phyloP scores from a whole-genome alignment of 2,329 filamentous ascomycete species.

The Conoideocrella luteorostrata region DNA sequence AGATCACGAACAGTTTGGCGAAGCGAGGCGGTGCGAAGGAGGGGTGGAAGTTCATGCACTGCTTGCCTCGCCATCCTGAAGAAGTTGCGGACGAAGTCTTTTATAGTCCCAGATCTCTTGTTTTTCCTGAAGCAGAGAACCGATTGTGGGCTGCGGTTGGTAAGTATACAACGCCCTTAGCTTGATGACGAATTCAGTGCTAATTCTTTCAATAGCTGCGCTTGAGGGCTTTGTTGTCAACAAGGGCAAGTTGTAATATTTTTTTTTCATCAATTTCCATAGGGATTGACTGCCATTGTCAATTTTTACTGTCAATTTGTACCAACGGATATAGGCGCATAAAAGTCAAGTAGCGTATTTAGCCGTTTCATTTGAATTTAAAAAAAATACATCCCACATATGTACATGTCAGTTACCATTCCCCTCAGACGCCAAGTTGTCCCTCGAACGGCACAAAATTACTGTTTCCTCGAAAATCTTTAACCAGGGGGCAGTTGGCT shows the following conservation, averaged over 20 bases:
- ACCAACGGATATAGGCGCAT: conserved; percentile 2
- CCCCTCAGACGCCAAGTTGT: conserved; percentile 13
- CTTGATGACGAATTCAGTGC: not conserved
- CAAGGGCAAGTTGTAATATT: conserved; percentile 62
- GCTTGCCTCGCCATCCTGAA: conserved; percentile 82
- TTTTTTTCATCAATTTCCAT: not conserved
- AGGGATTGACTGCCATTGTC: not conserved
- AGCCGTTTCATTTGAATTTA: conserved; percentile 10
- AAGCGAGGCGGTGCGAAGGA: conserved; percentile 78
- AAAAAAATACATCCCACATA: conserved; percentile 7
- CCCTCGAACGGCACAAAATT: not conserved
- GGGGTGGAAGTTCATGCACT: conserved; percentile 98
- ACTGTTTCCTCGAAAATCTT: conserved; percentile 13
- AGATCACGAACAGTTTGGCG: conserved; percentile 82
- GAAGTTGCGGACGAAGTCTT: conserved; percentile 95
- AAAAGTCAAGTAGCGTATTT: conserved; percentile 9
- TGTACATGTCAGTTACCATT: conserved; percentile 8
- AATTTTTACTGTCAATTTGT: too few species aligned
- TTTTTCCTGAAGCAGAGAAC: conserved; percentile 94
- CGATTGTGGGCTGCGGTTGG: conserved; percentile 82
- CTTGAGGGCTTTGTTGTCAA: conserved; percentile 92
- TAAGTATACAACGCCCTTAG: conserved; percentile 32
- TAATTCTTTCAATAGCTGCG: conserved; percentile 44
- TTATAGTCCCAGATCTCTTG: conserved; percentile 76
- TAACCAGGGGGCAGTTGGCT: conserved; percentile 91